phyloP scores from a whole-genome alignment of 192 early-diverging fungal species.

The Mortierella claussenii region DNA sequence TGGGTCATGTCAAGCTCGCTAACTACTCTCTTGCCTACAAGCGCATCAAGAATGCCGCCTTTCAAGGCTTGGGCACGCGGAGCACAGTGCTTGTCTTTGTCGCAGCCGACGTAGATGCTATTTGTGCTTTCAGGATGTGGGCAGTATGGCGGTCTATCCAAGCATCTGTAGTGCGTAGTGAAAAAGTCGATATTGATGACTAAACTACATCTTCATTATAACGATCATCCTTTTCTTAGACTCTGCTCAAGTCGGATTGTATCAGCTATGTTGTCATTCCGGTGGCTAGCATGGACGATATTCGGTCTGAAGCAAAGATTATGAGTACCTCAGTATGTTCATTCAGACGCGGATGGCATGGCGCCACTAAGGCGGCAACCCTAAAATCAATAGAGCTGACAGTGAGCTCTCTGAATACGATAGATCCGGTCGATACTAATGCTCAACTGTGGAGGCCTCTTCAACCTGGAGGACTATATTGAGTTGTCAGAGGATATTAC shows the following conservation, averaged over 20 bases:
- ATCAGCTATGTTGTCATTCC: slow-evolving; percentile 87
- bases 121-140: slow-evolving; percentile 85
- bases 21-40: slow-evolving; percentile 52
- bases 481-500: slow-evolving; percentile 77
- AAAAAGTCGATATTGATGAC: neutral
- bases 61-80: slow-evolving; percentile 18
- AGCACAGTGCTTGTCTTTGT: slow-evolving; percentile 66
- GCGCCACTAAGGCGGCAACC: too few relatives aligned
- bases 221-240: slow-evolving; percentile 41
- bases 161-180: too few relatives aligned
- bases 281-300: slow-evolving; percentile 67
- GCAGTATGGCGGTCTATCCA: too few relatives aligned
- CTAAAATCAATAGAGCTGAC: too few relatives aligned
- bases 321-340: slow-evolving; percentile 62
- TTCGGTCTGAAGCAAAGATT: slow-evolving; percentile 65
- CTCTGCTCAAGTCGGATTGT: slow-evolving; percentile 81
- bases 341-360: too few relatives aligned
- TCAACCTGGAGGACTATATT: slow-evolving; percentile 56
- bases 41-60: slow-evolving; percentile 51
- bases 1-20: slow-evolving; percentile 53
- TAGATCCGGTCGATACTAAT: slow-evolving; percentile 81
- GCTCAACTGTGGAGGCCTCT: slow-evolving; percentile 87
- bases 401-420: neutral
- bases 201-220: neutral
- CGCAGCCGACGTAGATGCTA: slow-evolving; percentile 79